Evolutionary conservation across 306 rosid species (phyloP), one percentile per base, ranked within the genome.

Genomic region (Malus sieversii): DNA sequence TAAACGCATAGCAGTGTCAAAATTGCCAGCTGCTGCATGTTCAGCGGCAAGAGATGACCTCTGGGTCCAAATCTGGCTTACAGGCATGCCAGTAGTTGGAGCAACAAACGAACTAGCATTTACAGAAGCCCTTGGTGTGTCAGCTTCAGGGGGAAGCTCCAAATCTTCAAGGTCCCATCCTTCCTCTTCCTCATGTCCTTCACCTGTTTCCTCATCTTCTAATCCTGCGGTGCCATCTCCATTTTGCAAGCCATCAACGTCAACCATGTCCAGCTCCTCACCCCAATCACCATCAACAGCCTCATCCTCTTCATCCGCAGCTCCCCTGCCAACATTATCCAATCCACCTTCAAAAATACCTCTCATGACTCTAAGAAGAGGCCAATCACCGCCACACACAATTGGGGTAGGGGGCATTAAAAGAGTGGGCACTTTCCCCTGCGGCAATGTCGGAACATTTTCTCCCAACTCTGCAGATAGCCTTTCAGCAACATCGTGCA

Each of bases 141-240:
- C 96, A 4, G 93, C 86, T 76, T 89, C 98, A 30, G 97, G 89
- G 52, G 89, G 97, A 1, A 93, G 92, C 71, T 90, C 97, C 82
- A 93, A 79, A 79, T 93, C 98, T 78, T 93, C 98, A 63, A 93
- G 88, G 71, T 85, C 93, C 98, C 98, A 93, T 71, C 98, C 98
- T 70, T 87, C 93, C 79, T 85, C 95, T 84, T 86, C 98, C 23
- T 89, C 96, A 18, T 85, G 85, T 64, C 86, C 98, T 85, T 84
- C 98, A 32, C 79, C 86, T 70, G 32, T 87, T 74, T 83, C 98
- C 51, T 76, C 96, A 68, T 76, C 93, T 70, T 88, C 91, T 78
- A 85, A 82, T 74, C 87, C 83, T 52, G 86, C 86, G 14, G 90
- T 25, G 55, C 85, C 84, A 61, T 88, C 92, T 68, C 92, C 98